Evolutionary conservation across 176 grass and related monocot genomes (phyloP), one percentile per base, ranked within the genome.

Genomic region (Cocos nucifera): DNA sequence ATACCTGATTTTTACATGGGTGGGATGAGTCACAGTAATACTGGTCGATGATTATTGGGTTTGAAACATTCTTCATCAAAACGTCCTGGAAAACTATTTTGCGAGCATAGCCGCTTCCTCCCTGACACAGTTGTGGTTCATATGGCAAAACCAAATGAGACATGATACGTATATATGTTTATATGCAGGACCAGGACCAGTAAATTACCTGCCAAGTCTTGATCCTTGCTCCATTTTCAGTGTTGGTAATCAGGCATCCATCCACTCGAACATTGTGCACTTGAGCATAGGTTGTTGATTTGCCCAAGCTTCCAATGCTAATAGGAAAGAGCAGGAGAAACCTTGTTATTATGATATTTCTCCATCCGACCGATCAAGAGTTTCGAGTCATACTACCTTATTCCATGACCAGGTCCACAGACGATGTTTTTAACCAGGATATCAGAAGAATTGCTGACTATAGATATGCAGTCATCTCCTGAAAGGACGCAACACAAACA

Each of bases 381-480:
- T 54, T 53, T 54, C 16, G 8, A 44, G 7, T 53, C 5, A 3
- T 55, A n/a, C 51, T 61, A 95, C 87, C 92, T 96, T 70, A 96
- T 96, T 15, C 92, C 87, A 56, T 96, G 92, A 21, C 92, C 86
- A 59, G 92, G 92, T 3, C 86, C 92, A 68, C 92, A 96, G 16
- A 80, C 73, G 25, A 90, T 82, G 65, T 64, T 64, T 26, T 17
- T 78, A 15, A 90, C 77, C 1, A 22, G 54, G 66, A 96, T 65
- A 49, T 87, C 63, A 2, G 86, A 85, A 68, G 83, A 87, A 25
- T 86, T 89, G 8, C 83, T 64, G 4, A 80, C 77, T 54, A 96
- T 96, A 8, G 92, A 89, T 22, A 96, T 73, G 58, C 92, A 96
- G 22, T 96, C 92, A 52, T 96, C 87, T 15, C 92, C 92, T 96